Evolutionary conservation across 2,329 filamentous ascomycete species (phyloP).

Genomic region (Ilyonectria sp.): DNA sequence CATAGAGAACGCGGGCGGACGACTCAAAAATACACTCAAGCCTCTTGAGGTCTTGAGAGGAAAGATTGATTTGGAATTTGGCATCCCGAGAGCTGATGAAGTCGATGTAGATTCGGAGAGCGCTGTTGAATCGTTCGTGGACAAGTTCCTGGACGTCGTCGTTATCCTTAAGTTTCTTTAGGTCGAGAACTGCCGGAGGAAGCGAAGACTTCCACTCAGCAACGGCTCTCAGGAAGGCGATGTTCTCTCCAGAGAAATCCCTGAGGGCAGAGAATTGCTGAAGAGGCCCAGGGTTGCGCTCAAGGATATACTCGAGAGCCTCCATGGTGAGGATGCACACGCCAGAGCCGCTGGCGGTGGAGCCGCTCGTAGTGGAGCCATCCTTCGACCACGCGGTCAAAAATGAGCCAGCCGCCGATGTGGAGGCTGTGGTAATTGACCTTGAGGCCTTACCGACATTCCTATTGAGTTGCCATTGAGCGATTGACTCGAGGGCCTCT

Average conservation of each 20-base stretch:
- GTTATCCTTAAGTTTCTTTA: constrained; percentile 40
- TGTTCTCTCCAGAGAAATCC: constrained; percentile 81
- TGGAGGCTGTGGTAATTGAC: constrained; percentile 54
- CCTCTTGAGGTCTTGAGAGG: constrained; percentile 68
- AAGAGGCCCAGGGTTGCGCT: constrained; percentile 71
- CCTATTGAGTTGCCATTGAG: constrained; percentile 62
- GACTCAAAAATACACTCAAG: constrained; percentile 72
- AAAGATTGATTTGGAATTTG: constrained; percentile 78
- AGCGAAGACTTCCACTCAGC: constrained; percentile 58
- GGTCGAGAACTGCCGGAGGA: constrained; percentile 44
- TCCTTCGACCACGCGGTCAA: constrained; percentile 56
- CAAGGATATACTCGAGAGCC: constrained; percentile 68
- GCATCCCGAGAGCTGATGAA: constrained; percentile 57
- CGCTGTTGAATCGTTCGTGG: constrained; percentile 71
- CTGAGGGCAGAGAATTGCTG: constrained; percentile 75
- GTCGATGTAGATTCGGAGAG: constrained; percentile 59
- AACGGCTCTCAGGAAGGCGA: constrained; percentile 72
- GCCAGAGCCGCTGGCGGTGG: constrained; percentile 49
- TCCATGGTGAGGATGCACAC: constrained; percentile 56
- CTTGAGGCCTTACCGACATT: constrained; percentile 50
- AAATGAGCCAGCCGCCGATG: constrained; percentile 53
- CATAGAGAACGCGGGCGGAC: constrained; percentile 63
- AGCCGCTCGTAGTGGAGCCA: constrained; percentile 49
- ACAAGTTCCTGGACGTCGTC: constrained; percentile 50
- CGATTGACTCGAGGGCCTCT: constrained; percentile 65